Percentiles rank a stretch among this genome's conserved stretches.
phyloP scores from a whole-genome alignment of 805 yeast genomes.

The Jamesozyma rosinii region DNA sequence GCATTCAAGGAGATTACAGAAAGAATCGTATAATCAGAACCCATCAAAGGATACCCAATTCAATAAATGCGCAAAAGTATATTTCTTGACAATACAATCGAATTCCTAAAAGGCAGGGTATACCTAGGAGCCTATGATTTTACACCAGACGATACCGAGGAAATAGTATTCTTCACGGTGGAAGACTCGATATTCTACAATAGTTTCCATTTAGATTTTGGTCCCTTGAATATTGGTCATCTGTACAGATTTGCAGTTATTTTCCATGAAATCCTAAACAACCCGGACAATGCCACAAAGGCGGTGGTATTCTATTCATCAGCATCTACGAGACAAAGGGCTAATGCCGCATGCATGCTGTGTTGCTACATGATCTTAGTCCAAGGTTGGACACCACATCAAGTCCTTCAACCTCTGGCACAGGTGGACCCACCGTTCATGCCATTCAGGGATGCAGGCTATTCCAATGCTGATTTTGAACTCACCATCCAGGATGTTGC shows the following conservation, averaged over 20 bases:
- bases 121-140: slow-evolving; percentile 84
- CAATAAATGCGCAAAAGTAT: slow-evolving; percentile 26
- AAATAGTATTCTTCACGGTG: slow-evolving; percentile 77
- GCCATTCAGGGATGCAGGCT: slow-evolving; percentile 96
- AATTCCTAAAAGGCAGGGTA: slow-evolving; percentile 46
- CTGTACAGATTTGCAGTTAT: slow-evolving; percentile 91
- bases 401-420: slow-evolving; percentile 87
- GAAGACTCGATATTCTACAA: slow-evolving; percentile 90
- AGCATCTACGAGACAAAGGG: slow-evolving; percentile 68
- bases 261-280: slow-evolving; percentile 83
- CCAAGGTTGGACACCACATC: slow-evolving; percentile 97
- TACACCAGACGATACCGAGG: slow-evolving; percentile 66
- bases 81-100: slow-evolving; percentile 30
- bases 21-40: too few species aligned
- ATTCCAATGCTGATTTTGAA: slow-evolving; percentile 89
- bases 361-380: slow-evolving; percentile 92
- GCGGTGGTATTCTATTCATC: slow-evolving; percentile 88
- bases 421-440: slow-evolving; percentile 89
- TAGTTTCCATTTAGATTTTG: slow-evolving; percentile 92
- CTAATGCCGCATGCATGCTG: slow-evolving; percentile 89
- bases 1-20: too few species aligned
- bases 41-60: neutral
- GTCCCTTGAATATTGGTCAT: slow-evolving; percentile 90
- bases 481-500: slow-evolving; percentile 90
- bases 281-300: slow-evolving; percentile 70